Conservation (phyloP, 495 filamentous ascomycete species). For the Trichoderma orchidacearum region DNA sequence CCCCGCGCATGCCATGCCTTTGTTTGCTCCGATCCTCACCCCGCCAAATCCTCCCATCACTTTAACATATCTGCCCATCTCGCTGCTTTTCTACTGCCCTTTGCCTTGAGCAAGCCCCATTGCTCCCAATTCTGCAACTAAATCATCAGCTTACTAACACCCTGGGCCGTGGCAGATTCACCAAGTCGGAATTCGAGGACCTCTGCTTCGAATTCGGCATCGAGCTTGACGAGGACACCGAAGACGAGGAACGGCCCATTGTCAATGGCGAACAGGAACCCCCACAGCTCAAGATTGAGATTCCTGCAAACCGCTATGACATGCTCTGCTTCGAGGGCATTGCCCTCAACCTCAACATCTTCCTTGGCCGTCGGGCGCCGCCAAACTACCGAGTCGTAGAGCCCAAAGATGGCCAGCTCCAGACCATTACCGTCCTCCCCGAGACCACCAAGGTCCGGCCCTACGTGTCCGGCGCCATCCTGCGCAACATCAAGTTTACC, state of each 20-base stretch:
- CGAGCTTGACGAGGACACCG: slow-evolving; percentile 93
- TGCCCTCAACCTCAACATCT: slow-evolving; percentile 89
- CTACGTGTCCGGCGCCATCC: slow-evolving; percentile 72
- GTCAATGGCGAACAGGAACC: slow-evolving; percentile 71
- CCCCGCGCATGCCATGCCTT: slow-evolving; percentile 14
- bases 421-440: slow-evolving; percentile 65
- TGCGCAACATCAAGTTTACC: slow-evolving; percentile 85
- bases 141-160: not conserved
- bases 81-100: too few species aligned
- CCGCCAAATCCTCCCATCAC: not conserved
- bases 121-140: too few species aligned
- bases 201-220: slow-evolving; percentile 98
- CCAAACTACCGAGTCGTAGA: slow-evolving; percentile 67
- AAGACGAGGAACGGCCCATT: slow-evolving; percentile 56
- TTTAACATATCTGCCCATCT: not conserved
- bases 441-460: slow-evolving; percentile 74
- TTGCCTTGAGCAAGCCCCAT: too few species aligned
- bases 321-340: slow-evolving; percentile 98
- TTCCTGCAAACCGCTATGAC: slow-evolving; percentile 97
- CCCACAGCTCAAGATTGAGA: slow-evolving; percentile 94
- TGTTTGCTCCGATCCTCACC: slow-evolving; percentile 1
- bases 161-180: slow-evolving; percentile 43
- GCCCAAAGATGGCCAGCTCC: slow-evolving; percentile 56
- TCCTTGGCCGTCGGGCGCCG: slow-evolving; percentile 55
- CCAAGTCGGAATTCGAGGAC: slow-evolving; percentile 87